Evolutionary conservation across 2,329 filamentous ascomycete species (phyloP).

Genomic region (Amylocarpus encephaloides): DNA sequence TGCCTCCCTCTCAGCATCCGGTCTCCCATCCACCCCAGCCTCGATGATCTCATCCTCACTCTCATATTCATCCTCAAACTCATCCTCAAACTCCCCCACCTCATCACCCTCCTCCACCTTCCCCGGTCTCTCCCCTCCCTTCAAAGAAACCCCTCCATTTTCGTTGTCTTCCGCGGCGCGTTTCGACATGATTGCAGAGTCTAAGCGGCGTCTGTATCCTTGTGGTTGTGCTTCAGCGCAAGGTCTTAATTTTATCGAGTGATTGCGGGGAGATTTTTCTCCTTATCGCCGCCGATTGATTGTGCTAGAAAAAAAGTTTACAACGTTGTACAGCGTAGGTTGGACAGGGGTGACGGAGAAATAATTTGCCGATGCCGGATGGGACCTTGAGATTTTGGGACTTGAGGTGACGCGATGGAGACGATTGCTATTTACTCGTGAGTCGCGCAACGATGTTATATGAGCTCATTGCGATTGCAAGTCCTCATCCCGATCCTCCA

Average conservation of each 20-base stretch:
- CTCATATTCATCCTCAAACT: slow-evolving; percentile 89
- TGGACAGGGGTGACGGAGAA: too few relatives aligned
- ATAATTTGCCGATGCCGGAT: too few relatives aligned
- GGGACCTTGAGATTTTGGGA: too few relatives aligned
- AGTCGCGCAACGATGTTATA: slow-evolving; percentile 70
- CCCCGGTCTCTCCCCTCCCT: slow-evolving; percentile 55
- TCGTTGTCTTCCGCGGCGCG: slow-evolving; percentile 46
- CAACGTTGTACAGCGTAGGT: too few relatives aligned
- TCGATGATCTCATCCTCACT: slow-evolving; percentile 89
- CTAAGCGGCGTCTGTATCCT: background rate
- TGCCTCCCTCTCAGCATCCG: slow-evolving; percentile 85
- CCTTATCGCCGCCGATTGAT: slow-evolving; percentile 7
- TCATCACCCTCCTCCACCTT: slow-evolving; percentile 60
- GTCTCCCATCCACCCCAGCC: slow-evolving; percentile 86
- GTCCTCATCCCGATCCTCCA: slow-evolving; percentile 30
- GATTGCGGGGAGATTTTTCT: too few relatives aligned
- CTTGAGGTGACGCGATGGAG: too few relatives aligned
- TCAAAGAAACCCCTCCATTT: slow-evolving; percentile 45
- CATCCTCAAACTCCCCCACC: slow-evolving; percentile 86
- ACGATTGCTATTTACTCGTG: too few relatives aligned
- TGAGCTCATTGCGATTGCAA: slow-evolving; percentile 91
- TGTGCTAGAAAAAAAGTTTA: too few relatives aligned
- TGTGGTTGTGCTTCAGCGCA: too few relatives aligned
- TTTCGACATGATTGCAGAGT: slow-evolving; percentile 47
- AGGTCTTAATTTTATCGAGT: too few relatives aligned